Base-by-base conservation (phyloP, 75 land plant genomes). In the Larix kaempferi region DNA sequence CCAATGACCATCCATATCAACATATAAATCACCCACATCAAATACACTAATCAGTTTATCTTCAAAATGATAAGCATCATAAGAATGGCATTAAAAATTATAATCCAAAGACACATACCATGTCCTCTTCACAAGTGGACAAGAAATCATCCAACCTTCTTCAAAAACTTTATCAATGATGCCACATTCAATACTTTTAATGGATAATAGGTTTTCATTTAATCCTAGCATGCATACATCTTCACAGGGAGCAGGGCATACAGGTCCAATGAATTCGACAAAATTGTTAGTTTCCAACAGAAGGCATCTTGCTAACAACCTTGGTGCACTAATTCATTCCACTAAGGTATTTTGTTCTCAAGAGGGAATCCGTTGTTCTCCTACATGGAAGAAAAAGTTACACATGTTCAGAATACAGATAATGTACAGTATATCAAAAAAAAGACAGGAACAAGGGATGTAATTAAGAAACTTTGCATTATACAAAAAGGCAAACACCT, bases 201-300 rank as follows among this genome's bases (percentile, higher is more conserved):
- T 97, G 41, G 99, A 89, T 4, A 96, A 97, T 13, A 98, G 99
- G 77, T 96, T 96, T 79, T 96, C 99, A 78, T 91, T 97, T 60
- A 97, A 94, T 13, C 98, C 99, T 33, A 97, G 89, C 16, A 97
- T 98, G 84, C 99, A 97, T 29, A 98, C 82, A 49, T 98, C 99
- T 80, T 97, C 99, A 87, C 99, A 97, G 12, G 99, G 99, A 41
- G 99, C 99, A 74, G 99, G 99, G 74, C 99, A 97, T 2, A 97
- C 99, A 37, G 98, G 92, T 6, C 99, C 99, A 26, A 98, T 97
- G 73, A 97, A 97, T 83, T 97, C 99, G 11, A 98, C 98, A 80
- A 97, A 97, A 86, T 97, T 97, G 67, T 97, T 97, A 16, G 99
- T 97, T 88, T 97, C 99, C 69, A 97, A 79, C 58, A 96, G 90